Base-by-base conservation (phyloP, 2,329 filamentous ascomycete genomes). In the Peltaster fructicola region DNA sequence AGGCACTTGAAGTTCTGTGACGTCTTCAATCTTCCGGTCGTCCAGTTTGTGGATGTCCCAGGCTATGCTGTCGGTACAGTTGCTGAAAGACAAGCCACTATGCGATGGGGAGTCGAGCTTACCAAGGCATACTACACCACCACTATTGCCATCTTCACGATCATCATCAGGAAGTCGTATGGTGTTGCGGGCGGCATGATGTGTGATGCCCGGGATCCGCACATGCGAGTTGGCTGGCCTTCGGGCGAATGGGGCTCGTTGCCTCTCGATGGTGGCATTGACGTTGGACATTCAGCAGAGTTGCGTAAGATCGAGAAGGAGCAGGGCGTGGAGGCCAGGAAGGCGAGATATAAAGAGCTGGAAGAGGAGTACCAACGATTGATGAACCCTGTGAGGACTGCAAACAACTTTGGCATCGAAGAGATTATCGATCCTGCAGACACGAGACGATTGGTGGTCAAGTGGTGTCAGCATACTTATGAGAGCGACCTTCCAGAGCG, bases 101-200 rank as follows among this genome's bases (percentile, higher is more conserved):
- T 73, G 69, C 56, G 67, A 25, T 68, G 68, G 51, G 69, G 69
- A 0, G 56, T 74, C 4, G 60, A 65, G 22, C 56, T 73, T 2
- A 66, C 63, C 5, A 64, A 64, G 27, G 57, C 68, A 0, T 74
- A 74, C 40, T 72, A 64, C 41, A 61, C 61, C 12, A 73, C 67
- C 0, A 73, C 67, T 0, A 63, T 61, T 26, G 66, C 69, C 0
- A 57, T 75, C 3, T 73, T 73, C 48, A 66, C 53, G 27, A 64
- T 74, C n/a, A 56, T 74, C 4, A 63, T 65, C 1, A 54, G 69
- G 5, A 60, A 66, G 23, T 63, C 60, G 1, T 73, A 68, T 36
- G 70, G 69, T 4, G 68, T 74, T 1, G 70, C 69, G 2, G 69
- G 69, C 0, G 68, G 66, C 0, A 51, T 73, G 9, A 74, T 74